Evolutionary conservation across 768 basidiomycete species (phyloP).

Genomic region (Cystobasidium tubakii): DNA sequence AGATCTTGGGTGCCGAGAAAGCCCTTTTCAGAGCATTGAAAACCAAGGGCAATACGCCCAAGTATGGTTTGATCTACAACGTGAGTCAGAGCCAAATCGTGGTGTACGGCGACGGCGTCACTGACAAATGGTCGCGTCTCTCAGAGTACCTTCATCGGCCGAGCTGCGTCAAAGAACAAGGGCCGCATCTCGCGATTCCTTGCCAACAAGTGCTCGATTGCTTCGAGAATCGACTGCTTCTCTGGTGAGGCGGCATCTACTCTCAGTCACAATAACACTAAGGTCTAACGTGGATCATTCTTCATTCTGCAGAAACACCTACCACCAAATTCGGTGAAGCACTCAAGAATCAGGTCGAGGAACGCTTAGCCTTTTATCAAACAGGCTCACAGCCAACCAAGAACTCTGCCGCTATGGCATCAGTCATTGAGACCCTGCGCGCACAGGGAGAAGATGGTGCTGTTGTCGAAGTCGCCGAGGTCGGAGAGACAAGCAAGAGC

Average conservation of each 20-base stretch:
- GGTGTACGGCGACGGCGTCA: not conserved
- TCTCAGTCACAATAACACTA: no score
- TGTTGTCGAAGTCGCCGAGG: conserved; percentile 58
- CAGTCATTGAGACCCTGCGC: conserved; percentile 55
- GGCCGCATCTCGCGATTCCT: conserved; percentile 97
- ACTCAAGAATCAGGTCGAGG: conserved; percentile 86
- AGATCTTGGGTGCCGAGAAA: conserved; percentile 96
- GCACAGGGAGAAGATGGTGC: conserved; percentile 59
- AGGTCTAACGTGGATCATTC: not conserved
- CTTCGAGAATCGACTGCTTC: conserved; percentile 92
- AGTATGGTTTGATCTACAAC: conserved; percentile 98
- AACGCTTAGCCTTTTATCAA: conserved; percentile 89
- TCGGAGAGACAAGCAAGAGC: conserved; percentile 47
- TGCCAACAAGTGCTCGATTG: conserved; percentile 97
- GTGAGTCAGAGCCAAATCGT: not conserved
- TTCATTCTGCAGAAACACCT: conserved; percentile 53
- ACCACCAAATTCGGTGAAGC: conserved; percentile 93
- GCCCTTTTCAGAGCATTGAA: conserved; percentile 94
- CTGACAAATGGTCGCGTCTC: not conserved
- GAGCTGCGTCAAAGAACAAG: conserved; percentile 88
- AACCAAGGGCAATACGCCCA: conserved; percentile 95
- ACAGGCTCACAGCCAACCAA: conserved; percentile 80
- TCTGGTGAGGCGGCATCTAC: conserved; percentile 72
- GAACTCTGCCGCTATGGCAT: conserved; percentile 80
- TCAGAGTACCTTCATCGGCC: conserved; percentile 74